These are phyloP conservation scores for Aureobasidium lini DNA, from an alignment of 2,329 filamentous ascomycete species.

Conservation along the genomic window DNA sequence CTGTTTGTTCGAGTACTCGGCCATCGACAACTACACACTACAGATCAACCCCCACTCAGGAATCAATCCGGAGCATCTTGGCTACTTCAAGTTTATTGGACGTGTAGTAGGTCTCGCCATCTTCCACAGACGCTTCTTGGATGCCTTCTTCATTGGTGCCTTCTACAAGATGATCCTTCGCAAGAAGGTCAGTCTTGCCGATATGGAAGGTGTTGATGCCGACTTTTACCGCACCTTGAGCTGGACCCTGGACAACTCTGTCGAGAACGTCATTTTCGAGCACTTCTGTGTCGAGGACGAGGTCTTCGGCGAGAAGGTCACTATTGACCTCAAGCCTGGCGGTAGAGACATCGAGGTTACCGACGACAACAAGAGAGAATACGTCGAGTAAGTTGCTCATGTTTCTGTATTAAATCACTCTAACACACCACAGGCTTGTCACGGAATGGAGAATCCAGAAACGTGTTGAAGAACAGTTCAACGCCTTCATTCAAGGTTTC, in stretches of 20 bases:
- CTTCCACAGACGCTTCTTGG: conserved; percentile 94
- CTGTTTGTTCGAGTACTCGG: conserved; percentile 98
- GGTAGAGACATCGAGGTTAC: conserved; percentile 92
- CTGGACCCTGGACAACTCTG: conserved; percentile 98
- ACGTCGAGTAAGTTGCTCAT: conserved; percentile 64
- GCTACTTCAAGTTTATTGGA: conserved; percentile 99
- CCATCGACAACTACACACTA: conserved; percentile 98
- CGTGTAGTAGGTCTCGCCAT: conserved; percentile 94
- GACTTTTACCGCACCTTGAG: conserved; percentile 95
- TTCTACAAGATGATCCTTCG: conserved; percentile 99
- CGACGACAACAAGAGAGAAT: conserved; percentile 98
- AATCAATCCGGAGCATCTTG: conserved; percentile 97
- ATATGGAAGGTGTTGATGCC: conserved; percentile 98
- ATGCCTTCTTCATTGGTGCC: conserved; percentile 98
- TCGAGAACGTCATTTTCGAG: conserved; percentile 87
- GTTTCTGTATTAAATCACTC: too few relatives aligned
- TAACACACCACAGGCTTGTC: conserved; percentile 55
- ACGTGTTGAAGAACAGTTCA: conserved; percentile 95
- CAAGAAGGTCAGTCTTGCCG: conserved; percentile 82
- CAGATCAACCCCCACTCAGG: conserved; percentile 99
- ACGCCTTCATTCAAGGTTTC: conserved; percentile 95
- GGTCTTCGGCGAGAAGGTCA: conserved; percentile 87
- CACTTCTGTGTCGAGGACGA: conserved; percentile 98
- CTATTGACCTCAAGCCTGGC: conserved; percentile 85
- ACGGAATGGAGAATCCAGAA: conserved; percentile 99